Percentiles rank a stretch among this genome's conserved stretches.
Evolutionary conservation across 441 rosid species (phyloP).

Genomic region (Erysimum pusillum): DNA sequence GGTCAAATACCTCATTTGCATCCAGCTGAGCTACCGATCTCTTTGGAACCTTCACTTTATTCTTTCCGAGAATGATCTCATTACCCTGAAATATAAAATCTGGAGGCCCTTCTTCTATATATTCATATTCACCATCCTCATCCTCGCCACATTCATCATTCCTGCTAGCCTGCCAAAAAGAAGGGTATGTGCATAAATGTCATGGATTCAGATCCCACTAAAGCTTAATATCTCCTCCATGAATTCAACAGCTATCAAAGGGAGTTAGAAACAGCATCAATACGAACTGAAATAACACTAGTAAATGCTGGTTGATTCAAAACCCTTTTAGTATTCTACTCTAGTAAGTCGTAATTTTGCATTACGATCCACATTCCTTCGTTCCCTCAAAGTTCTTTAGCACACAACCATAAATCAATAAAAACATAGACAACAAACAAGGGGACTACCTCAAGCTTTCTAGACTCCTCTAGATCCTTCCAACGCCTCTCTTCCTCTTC

Average conservation of each 20-base stretch:
- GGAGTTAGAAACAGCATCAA: not conserved
- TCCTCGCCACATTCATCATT: slow-evolving; percentile 56
- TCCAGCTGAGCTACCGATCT: slow-evolving; percentile 46
- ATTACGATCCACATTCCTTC: no score
- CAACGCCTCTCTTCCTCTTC: slow-evolving; percentile 56
- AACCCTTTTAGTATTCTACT: no score
- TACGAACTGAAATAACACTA: no score
- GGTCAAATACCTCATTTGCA: slow-evolving; percentile 56
- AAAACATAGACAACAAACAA: slow-evolving; percentile 23
- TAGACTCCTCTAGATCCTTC: slow-evolving; percentile 54
- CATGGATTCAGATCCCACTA: slow-evolving; percentile 23
- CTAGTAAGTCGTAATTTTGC: no score
- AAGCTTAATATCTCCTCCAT: not conserved
- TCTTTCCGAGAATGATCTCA: slow-evolving; percentile 84
- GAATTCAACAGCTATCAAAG: slow-evolving; percentile 11
- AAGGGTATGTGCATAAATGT: not conserved
- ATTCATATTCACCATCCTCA: slow-evolving; percentile 81
- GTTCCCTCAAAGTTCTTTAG: no score
- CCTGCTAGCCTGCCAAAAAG: slow-evolving; percentile 56
- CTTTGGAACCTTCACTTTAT: slow-evolving; percentile 79
- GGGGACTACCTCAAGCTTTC: slow-evolving; percentile 64
- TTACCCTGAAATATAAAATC: slow-evolving; percentile 92
- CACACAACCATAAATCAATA: no score
- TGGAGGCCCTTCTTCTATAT: slow-evolving; percentile 89
- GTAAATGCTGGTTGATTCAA: no score